phyloP scores from a whole-genome alignment of 2,329 filamentous ascomycete genomes.

The Pseudogymnoascus destructans region DNA sequence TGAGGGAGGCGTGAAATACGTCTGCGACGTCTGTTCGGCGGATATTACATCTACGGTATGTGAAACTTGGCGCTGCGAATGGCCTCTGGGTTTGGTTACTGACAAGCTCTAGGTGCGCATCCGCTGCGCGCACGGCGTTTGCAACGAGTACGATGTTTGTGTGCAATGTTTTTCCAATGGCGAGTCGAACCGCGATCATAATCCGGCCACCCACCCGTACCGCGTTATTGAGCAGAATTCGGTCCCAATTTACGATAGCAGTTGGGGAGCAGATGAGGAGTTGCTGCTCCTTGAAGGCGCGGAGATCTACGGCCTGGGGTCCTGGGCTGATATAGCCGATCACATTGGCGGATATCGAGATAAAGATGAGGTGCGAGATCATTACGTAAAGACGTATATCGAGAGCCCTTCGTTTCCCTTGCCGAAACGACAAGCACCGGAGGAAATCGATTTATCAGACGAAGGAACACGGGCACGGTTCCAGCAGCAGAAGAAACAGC shows the following conservation, averaged over 20 bases:
- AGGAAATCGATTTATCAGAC: conserved; percentile 66
- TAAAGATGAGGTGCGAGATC: conserved; percentile 91
- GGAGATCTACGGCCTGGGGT: conserved; percentile 90
- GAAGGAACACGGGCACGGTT: conserved; percentile 83
- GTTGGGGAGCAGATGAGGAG: conserved; percentile 97
- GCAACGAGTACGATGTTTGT: conserved; percentile 92
- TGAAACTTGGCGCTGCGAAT: conserved; percentile 17
- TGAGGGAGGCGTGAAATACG: conserved; percentile 85
- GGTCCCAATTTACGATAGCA: conserved; percentile 85
- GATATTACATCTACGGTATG: conserved; percentile 93
- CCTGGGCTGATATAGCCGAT: conserved; percentile 95
- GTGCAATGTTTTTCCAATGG: conserved; percentile 87
- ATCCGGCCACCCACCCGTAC: conserved; percentile 74
- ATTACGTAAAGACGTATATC: conserved; percentile 82
- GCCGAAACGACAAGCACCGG: conserved; percentile 63
- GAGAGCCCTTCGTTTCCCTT: conserved; percentile 74
- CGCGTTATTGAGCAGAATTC: conserved; percentile 97
- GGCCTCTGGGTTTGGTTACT: background rate
- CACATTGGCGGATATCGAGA: conserved; percentile 91
- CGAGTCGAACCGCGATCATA: conserved; percentile 67
- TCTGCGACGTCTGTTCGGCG: conserved; percentile 91
- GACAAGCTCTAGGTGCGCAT: conserved; percentile 62
- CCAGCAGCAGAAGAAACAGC: conserved; percentile 77
- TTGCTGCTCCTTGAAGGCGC: conserved; percentile 84
- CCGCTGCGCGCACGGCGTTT: conserved; percentile 69